These are phyloP conservation scores for Neurospora sp. DNA, from an alignment of 2,329 filamentous ascomycete genomes.

Conservation along the genomic window DNA sequence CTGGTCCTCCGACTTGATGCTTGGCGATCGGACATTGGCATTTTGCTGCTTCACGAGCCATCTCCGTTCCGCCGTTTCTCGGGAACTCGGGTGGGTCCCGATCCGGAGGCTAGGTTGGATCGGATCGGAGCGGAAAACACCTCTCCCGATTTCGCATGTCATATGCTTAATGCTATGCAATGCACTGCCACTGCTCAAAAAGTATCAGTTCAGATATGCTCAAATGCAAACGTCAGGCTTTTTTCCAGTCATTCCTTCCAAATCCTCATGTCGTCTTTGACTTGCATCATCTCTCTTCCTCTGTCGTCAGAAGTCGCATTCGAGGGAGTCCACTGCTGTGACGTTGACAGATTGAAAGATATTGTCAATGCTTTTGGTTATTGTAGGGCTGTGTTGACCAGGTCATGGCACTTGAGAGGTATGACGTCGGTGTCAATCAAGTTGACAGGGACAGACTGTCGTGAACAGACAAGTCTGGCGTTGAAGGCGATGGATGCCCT, in stretches of 20 bases:
- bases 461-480: neutral
- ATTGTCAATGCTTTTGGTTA: neutral
- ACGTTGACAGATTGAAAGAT: neutral
- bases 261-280: neutral
- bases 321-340: neutral
- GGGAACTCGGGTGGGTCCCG: neutral
- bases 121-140: neutral
- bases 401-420: neutral
- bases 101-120: neutral
- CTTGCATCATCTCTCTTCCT: neutral
- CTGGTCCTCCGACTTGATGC: neutral
- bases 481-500: neutral
- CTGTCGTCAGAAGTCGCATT: neutral
- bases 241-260: neutral
- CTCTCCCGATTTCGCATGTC: too few species aligned
- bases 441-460: neutral
- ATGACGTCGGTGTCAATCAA: neutral
- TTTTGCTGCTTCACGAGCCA: neutral
- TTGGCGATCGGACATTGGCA: neutral
- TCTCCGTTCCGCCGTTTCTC: neutral
- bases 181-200: neutral
- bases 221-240: neutral
- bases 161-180: neutral
- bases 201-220: neutral
- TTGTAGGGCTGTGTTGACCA: neutral